Base-by-base conservation (phyloP, 129 eudicot species). In the Daucus carota region DNA sequence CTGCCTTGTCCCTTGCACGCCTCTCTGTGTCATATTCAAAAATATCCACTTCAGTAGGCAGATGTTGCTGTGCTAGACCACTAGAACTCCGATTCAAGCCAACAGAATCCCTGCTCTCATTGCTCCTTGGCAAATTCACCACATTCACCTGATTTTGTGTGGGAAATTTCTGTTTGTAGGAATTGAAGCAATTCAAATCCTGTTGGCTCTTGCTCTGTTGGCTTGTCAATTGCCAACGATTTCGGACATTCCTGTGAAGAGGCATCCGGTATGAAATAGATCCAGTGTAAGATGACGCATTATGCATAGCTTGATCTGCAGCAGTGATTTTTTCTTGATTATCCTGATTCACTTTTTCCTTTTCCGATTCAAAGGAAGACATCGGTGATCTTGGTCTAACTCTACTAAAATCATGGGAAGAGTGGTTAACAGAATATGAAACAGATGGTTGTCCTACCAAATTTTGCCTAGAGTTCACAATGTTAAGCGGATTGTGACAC, bases 401-500 rank as follows among this genome's bases (percentile, higher is more conserved):
- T 5, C 45, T 38, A 14, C 42, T 38, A 2, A 10, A 77, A 12
- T 36, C 81, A 69, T 71, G 82, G 62, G 76, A 74, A 52, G 85
- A 78, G 34, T 67, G 69, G 47, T 81, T 75, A 20, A 80, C 75
- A 71, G 40, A 67, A 52, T 76, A 15, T 6, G 81, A 69, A 48
- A 45, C 17, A 52, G 80, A 46, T 14, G 87, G 75, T 3, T 52
- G 57, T 43, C 79, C 86, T 78, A 79, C 85, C 38, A 44, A n/a
- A 45, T 62, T 77, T 26, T 78, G 75, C 72, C 75, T 72, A 32
- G 78, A 62, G 28, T 83, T 85, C 28, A 71, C 24, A 62, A 62
- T 63, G 74, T 87, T 87, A 32, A 85, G 43, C 78, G 79, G 44
- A 82, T 72, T 80, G 67, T 88, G 90, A 82, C 92, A 87, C 72